phyloP scores from a whole-genome alignment of 2,329 filamentous ascomycete genomes.

The Tricladium varicosporioides region DNA sequence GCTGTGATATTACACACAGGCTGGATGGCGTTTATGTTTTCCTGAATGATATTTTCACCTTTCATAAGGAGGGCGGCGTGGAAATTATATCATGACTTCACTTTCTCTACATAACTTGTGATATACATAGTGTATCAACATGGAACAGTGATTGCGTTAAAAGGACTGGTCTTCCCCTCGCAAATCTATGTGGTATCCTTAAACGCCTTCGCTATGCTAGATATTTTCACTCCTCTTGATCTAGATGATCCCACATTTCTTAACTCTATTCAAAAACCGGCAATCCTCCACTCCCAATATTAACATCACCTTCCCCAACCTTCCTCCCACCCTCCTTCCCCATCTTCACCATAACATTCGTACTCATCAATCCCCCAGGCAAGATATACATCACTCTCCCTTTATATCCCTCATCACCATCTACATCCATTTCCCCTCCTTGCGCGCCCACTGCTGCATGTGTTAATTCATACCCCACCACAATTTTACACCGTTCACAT shows the following conservation, averaged over 20 bases:
- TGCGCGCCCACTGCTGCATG: conserved; percentile 32
- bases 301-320: conserved; percentile 34
- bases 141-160: conserved; percentile 9
- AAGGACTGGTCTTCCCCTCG: background rate
- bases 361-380: conserved; percentile 56
- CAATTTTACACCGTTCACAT: conserved; percentile 59
- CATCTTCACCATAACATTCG: conserved; percentile 48
- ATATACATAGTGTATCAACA: conserved; percentile 7
- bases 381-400: conserved; percentile 56
- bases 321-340: conserved; percentile 25
- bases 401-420: conserved; percentile 28
- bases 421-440: conserved; percentile 21
- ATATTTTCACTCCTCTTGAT: too few relatives aligned
- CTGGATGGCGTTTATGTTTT: conserved; percentile 17
- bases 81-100: background rate
- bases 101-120: background rate
- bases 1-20: conserved; percentile 16
- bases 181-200: conserved; percentile 4
- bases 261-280: conserved; percentile 37
- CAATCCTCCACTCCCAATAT: conserved; percentile 22
- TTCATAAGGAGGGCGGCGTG: background rate
- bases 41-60: conserved; percentile 3
- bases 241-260: background rate
- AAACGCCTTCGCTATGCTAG: conserved; percentile 7
- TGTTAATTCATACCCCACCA: conserved; percentile 62